phyloP scores from a whole-genome alignment of 75 land plant genomes.

The Picea glauca region DNA sequence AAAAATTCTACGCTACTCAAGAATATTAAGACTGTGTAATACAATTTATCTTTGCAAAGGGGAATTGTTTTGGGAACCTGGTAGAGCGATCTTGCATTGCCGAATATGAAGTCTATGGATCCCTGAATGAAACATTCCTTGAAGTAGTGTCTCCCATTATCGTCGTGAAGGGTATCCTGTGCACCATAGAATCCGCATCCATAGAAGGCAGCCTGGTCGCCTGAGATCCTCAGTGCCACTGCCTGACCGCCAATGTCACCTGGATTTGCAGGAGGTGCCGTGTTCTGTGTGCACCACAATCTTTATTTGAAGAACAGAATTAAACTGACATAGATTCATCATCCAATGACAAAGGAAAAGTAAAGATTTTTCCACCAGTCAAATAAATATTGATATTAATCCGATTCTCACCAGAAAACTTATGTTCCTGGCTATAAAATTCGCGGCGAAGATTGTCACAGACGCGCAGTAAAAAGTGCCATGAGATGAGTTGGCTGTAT shows the following conservation, averaged over 20 bases:
- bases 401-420: no score
- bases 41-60: background rate
- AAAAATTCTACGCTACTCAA: background rate
- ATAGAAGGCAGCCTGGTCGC: slow-evolving; percentile 81
- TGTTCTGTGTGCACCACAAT: slow-evolving; percentile 39
- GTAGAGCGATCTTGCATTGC: slow-evolving; percentile 73
- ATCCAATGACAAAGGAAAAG: no score
- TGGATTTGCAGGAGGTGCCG: slow-evolving; percentile 65
- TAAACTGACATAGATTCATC: no score
- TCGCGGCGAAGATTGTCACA: slow-evolving; percentile 28
- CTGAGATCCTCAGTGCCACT: slow-evolving; percentile 65
- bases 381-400: no score
- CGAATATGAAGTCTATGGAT: slow-evolving; percentile 91
- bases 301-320: no score
- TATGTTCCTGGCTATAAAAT: slow-evolving; percentile 55
- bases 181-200: slow-evolving; percentile 80
- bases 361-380: no score
- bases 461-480: slow-evolving; percentile 39
- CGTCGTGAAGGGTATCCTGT: slow-evolving; percentile 87
- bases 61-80: slow-evolving; percentile 27
- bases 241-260: slow-evolving; percentile 87
- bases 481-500: slow-evolving; percentile 43
- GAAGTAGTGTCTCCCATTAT: slow-evolving; percentile 76
- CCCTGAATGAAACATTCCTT: slow-evolving; percentile 81
- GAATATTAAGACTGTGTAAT: background rate